A percentile compares a stretch with the other conserved stretches of the same genome.
Evolutionary conservation across 2,329 filamentous ascomycete genomes (phyloP).

Genomic region (Claviceps capensis): DNA sequence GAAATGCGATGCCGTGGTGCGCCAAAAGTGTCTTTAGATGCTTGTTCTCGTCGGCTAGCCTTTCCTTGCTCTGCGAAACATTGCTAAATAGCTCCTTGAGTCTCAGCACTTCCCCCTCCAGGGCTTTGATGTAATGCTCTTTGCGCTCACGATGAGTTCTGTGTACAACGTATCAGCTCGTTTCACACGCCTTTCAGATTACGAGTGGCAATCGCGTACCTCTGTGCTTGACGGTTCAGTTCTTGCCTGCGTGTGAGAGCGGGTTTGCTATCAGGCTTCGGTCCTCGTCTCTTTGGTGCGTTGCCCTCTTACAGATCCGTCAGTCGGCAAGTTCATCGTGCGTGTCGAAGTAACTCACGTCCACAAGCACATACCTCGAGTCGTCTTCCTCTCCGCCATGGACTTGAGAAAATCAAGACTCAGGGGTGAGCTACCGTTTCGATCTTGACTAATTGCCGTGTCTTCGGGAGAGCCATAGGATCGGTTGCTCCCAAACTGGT

Average conservation of each 20-base stretch:
- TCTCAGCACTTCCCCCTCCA: slow-evolving; percentile 82
- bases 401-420: slow-evolving; percentile 53
- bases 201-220: slow-evolving; percentile 39
- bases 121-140: slow-evolving; percentile 85
- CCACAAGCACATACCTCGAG: slow-evolving; percentile 43
- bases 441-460: slow-evolving; percentile 20
- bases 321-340: slow-evolving; percentile 1
- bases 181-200: neutral
- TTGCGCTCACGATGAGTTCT: slow-evolving; percentile 96
- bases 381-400: slow-evolving; percentile 59
- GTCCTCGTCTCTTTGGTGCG: slow-evolving; percentile 75
- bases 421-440: slow-evolving; percentile 28
- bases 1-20: slow-evolving; percentile 35
- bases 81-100: slow-evolving; percentile 75
- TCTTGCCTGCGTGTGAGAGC: slow-evolving; percentile 86
- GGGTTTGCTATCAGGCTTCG: slow-evolving; percentile 93
- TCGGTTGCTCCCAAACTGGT: slow-evolving; percentile 17
- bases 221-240: slow-evolving; percentile 87
- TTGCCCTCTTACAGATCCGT: slow-evolving; percentile 51
- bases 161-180: neutral
- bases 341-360: neutral
- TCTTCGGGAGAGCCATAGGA: slow-evolving; percentile 14
- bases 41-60: slow-evolving; percentile 64
- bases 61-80: slow-evolving; percentile 61
- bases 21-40: slow-evolving; percentile 47